phyloP scores from a whole-genome alignment of 331 rosid species.

The Malus hybrid region DNA sequence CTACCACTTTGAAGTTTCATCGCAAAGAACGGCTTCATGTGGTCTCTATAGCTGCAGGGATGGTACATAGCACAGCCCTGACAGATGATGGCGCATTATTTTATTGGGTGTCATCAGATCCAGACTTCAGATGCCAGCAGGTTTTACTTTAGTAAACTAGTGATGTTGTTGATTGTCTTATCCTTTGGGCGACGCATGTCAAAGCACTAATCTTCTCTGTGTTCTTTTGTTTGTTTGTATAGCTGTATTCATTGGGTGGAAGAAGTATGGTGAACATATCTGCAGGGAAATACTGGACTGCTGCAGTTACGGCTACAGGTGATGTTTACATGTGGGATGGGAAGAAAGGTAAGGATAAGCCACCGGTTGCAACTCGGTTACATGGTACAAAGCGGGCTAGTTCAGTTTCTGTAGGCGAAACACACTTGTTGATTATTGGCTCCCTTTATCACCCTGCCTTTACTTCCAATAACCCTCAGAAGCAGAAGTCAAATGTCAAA shows the following conservation, averaged over 20 bases:
- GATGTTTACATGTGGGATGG: slow-evolving; percentile 94
- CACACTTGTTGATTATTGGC: slow-evolving; percentile 70
- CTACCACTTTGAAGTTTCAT: slow-evolving; percentile 72
- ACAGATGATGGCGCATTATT: slow-evolving; percentile 88
- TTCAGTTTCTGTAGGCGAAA: slow-evolving; percentile 91
- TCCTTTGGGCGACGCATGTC: slow-evolving; percentile 1
- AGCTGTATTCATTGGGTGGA: slow-evolving; percentile 73
- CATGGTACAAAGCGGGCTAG: slow-evolving; percentile 82
- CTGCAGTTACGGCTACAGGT: slow-evolving; percentile 84
- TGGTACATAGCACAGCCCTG: slow-evolving; percentile 78
- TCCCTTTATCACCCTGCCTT: slow-evolving; percentile 80
- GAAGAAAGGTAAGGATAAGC: slow-evolving; percentile 78
- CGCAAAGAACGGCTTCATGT: slow-evolving; percentile 68
- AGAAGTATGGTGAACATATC: slow-evolving; percentile 61
- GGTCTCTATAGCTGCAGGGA: slow-evolving; percentile 73
- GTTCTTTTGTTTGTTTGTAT: neutral
- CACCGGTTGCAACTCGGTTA: slow-evolving; percentile 59
- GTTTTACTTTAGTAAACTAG: slow-evolving; percentile 25
- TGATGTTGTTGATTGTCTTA: neutral
- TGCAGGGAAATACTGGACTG: slow-evolving; percentile 90
- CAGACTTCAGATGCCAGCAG: slow-evolving; percentile 87
- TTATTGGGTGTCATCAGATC: slow-evolving; percentile 88
- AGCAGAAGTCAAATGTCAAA: slow-evolving; percentile 25
- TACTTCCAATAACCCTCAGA: slow-evolving; percentile 37
- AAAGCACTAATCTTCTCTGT: neutral